Conservation (phyloP, 306 rosid species). For the Albizia julibrissin region DNA sequence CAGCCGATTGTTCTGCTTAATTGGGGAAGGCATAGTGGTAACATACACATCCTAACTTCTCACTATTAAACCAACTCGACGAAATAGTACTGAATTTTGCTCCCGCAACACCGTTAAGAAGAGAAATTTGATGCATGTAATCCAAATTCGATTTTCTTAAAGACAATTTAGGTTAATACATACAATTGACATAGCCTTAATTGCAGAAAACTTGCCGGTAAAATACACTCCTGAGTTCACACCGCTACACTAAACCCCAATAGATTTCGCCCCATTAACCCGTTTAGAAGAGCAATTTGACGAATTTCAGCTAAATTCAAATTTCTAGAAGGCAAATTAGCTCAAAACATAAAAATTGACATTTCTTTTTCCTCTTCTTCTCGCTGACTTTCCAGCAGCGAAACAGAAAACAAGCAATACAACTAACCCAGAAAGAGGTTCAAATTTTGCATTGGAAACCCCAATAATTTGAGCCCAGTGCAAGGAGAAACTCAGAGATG, state of each 20-base stretch:
- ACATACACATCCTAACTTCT: neutral
- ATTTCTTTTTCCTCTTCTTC: neutral
- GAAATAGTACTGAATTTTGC: conserved; percentile 6
- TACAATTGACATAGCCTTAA: neutral
- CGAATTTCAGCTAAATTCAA: conserved; percentile 29
- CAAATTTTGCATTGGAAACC: neutral
- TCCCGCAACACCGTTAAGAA: neutral
- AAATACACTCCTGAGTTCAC: neutral
- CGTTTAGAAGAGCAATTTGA: neutral
- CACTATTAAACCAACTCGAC: conserved; percentile 14
- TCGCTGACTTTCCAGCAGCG: conserved; percentile 10
- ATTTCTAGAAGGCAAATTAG: neutral
- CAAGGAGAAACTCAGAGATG: neutral
- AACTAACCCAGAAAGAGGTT: conserved; percentile 10
- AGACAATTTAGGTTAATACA: neutral
- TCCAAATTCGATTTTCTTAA: conserved; percentile 23
- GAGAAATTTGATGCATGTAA: conserved; percentile 28
- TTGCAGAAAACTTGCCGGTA: neutral
- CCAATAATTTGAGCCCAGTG: neutral
- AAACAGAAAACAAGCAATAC: conserved; percentile 34
- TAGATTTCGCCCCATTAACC: conserved; percentile 11
- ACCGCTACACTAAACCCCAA: conserved; percentile 3
- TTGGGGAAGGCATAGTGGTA: conserved; percentile 1
- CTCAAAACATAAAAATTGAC: neutral
- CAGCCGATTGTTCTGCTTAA: conserved; percentile 4